These are phyloP conservation scores for Wallemia hederae DNA, from an alignment of 1,284 basidiomycete species.

Conservation along the genomic window DNA sequence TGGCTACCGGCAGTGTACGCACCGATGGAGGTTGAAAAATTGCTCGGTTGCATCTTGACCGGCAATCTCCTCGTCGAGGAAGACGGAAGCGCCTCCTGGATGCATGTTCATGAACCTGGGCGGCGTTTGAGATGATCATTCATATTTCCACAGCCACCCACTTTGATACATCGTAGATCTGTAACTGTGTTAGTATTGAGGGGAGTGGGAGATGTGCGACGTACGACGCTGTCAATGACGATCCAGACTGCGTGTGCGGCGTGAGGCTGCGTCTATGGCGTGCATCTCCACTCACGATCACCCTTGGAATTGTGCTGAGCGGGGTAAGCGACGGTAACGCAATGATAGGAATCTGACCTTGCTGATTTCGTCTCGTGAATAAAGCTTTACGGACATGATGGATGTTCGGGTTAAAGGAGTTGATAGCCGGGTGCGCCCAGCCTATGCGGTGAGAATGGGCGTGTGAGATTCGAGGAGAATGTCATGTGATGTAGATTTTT, in stretches of 20 bases:
- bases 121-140: not conserved
- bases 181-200: too few relatives aligned
- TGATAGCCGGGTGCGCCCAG: not conserved
- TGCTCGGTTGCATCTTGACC: slow-evolving; percentile 58
- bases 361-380: not conserved
- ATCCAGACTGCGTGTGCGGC: not conserved
- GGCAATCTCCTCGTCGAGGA: slow-evolving; percentile 18
- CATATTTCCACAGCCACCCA: not conserved
- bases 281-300: not conserved
- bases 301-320: not conserved
- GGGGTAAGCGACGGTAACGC: not conserved
- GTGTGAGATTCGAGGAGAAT: too few relatives aligned
- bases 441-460: not conserved
- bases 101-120: not conserved
- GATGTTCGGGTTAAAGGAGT: not conserved
- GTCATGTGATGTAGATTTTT: too few relatives aligned
- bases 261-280: not conserved
- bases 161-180: not conserved
- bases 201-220: not conserved
- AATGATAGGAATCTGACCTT: not conserved
- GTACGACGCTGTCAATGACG: not conserved
- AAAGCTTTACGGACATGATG: not conserved
- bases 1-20: not conserved
- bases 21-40: slow-evolving; percentile 51
- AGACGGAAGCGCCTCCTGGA: not conserved